These are phyloP conservation scores for Chrysochromulina parva DNA, from an alignment of 78 protist genomes.

Conservation along the genomic window DNA sequence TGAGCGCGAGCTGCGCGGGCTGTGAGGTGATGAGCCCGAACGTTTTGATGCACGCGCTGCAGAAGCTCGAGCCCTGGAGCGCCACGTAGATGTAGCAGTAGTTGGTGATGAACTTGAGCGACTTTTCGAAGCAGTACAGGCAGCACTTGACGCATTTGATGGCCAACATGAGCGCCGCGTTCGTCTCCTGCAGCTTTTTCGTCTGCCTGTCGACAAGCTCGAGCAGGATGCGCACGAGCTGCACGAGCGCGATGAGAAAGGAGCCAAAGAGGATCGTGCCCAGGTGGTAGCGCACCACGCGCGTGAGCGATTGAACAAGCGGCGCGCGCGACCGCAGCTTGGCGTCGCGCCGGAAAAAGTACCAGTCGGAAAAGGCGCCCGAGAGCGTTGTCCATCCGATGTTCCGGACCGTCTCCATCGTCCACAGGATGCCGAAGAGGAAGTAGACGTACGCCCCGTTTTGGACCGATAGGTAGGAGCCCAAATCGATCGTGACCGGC, in stretches of 20 bases:
- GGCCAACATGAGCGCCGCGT: background rate
- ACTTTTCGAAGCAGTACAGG: background rate
- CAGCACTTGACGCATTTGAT: background rate
- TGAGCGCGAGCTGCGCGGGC: background rate
- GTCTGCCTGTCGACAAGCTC: constrained; percentile 49
- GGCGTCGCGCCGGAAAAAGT: too few species aligned
- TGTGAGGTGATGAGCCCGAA: background rate
- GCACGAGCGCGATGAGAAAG: constrained; percentile 73
- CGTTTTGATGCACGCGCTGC: background rate
- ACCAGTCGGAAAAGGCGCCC: too few species aligned
- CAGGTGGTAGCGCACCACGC: constrained; percentile 63
- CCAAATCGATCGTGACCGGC: too few species aligned
- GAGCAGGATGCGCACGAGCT: constrained; percentile 72
- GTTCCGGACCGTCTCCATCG: too few species aligned
- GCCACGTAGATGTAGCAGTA: background rate
- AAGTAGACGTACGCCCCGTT: too few species aligned
- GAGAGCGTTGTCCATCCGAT: too few species aligned
- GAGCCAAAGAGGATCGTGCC: constrained; percentile 82
- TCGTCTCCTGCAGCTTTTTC: background rate
- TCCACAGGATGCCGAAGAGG: too few species aligned
- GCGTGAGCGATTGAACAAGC: background rate
- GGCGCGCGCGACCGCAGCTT: background rate
- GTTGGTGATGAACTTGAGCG: background rate
- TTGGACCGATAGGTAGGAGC: too few species aligned
- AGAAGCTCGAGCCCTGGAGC: background rate